Base-by-base conservation (phyloP, 352 stramenopile species). In the Pythium aquatile region DNA sequence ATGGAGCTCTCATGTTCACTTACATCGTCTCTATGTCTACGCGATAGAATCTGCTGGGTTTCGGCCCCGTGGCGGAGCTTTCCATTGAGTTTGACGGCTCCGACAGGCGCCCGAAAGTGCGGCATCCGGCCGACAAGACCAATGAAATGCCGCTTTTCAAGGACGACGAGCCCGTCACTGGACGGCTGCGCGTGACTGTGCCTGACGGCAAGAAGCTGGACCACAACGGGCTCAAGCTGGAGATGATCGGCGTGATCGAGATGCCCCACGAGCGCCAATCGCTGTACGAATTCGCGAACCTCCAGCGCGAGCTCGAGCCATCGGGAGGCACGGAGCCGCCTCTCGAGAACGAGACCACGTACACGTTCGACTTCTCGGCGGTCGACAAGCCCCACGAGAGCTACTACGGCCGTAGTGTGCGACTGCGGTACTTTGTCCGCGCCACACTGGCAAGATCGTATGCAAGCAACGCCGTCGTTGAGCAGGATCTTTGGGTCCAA, bases 351-450 rank as follows among this genome's bases (percentile, higher is more conserved):
- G 64, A 83, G 62, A 80, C 79, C 61, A 68, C 65, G 33, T 97
- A 97, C 58, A 71, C 79, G 13, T 99, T 99, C 69, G 81, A 96
- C 55, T 99, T 99, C 78, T 79, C 79, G 16, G 91, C 92, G 54
- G 93, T 98, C 29, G 88, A 98, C 53, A 98, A 98, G 75, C 83
- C 87, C 13, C 90, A 98, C 70, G 97, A 99, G 76, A 98, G 91
- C 37, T 99, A 99, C 72, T 92, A 97, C 56, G 97, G 97, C 44
- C 77, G 93, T 13, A 99, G 98, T 76, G 96, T 99, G 7, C 85
- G 87, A 6, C 76, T 99, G 24, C 88, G 97, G 65, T 99, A 99
- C 79, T 95, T 98, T 58, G 69, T 99, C 10, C 84, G 94, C 60
- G 95, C 98, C 0, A 96, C 95, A 7, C 73, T 99, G 46, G 75